Evolutionary conservation across 345 rosid species (phyloP).

Genomic region (Acer campestre): DNA sequence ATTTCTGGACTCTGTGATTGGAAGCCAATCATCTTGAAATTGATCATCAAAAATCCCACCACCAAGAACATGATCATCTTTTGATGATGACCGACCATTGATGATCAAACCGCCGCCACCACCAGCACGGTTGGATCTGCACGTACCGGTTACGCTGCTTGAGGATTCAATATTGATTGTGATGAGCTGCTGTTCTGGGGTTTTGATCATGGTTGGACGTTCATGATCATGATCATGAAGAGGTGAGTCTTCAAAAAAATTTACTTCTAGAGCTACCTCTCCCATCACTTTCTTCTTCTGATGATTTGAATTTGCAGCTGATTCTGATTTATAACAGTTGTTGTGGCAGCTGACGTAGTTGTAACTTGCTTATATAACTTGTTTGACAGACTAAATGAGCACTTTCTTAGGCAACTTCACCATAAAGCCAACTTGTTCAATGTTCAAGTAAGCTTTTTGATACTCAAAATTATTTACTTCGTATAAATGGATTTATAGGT

Average conservation of each 20-base stretch:
- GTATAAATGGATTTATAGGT: too few relatives aligned
- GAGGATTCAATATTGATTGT: background rate
- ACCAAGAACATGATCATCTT: background rate
- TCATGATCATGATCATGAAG: background rate
- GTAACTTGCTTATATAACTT: background rate
- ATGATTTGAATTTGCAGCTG: background rate
- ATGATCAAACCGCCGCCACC: background rate
- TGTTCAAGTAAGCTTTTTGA: too few relatives aligned
- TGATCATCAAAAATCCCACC: background rate
- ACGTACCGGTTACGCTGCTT: background rate
- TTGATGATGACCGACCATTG: background rate
- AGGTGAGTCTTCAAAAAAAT: background rate
- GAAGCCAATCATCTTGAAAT: constrained; percentile 42
- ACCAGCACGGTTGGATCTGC: too few relatives aligned
- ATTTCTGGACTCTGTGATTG: constrained; percentile 53
- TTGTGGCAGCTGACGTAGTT: background rate
- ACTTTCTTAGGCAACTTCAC: too few relatives aligned
- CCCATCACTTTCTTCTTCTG: constrained; percentile 4
- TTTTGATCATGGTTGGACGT: background rate
- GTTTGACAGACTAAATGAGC: background rate
- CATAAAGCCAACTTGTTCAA: too few relatives aligned
- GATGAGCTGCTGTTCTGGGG: constrained; percentile 8
- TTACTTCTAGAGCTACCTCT: constrained; percentile 3
- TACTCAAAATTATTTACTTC: too few relatives aligned
- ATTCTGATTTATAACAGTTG: too few relatives aligned